Percentiles rank a stretch among this genome's conserved stretches.
phyloP scores from a whole-genome alignment of 2,329 filamentous ascomycete species.

The Venturia nashicola region DNA sequence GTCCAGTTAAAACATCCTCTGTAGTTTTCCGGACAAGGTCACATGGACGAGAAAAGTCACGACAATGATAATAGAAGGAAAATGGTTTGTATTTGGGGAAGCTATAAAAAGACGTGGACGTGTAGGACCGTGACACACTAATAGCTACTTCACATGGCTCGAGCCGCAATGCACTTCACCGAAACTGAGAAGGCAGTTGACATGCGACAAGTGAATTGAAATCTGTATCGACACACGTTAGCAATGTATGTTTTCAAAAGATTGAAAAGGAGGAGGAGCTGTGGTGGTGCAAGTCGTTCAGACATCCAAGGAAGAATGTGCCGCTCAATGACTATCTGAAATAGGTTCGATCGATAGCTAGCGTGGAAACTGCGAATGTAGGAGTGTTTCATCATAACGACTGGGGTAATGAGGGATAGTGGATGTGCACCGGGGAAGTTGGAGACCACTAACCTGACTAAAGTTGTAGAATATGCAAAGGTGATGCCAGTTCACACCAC shows the following conservation, averaged over 20 bases:
- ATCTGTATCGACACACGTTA: not conserved
- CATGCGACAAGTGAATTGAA: not conserved
- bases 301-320: conserved; percentile 64
- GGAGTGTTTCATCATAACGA: conserved; percentile 60
- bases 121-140: too few species aligned
- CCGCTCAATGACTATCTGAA: conserved; percentile 54
- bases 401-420: conserved; percentile 12
- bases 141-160: too few species aligned
- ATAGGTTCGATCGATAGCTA: conserved; percentile 56
- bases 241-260: not conserved
- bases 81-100: not conserved
- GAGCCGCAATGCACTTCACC: too few species aligned
- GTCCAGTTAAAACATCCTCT: too few species aligned
- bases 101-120: not conserved
- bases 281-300: conserved; percentile 30
- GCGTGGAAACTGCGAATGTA: conserved; percentile 85
- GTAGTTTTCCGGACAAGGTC: not conserved
- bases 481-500: too few species aligned
- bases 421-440: not conserved
- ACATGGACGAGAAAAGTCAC: not conserved
- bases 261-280: not conserved
- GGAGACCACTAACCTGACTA: conserved; percentile 22
- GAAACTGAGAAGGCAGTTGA: too few species aligned
- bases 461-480: not conserved
- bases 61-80: not conserved